Conservation (phyloP, 495 filamentous ascomycete species). For the Neurospora pannonica region DNA sequence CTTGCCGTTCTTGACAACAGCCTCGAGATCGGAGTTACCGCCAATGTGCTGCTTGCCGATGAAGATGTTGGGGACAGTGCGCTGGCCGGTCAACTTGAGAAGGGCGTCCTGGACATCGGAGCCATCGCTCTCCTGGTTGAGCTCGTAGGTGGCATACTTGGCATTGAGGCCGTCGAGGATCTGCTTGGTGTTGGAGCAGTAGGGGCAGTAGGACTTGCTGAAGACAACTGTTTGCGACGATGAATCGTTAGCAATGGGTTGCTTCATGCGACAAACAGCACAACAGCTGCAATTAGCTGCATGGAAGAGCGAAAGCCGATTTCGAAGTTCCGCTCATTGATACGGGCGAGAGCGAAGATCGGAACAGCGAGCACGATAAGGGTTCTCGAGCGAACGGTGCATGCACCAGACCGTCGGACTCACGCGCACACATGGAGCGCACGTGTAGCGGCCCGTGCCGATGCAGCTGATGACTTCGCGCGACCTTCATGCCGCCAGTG, state of each 20-base stretch:
- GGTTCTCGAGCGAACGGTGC: not conserved
- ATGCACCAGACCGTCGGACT: not conserved
- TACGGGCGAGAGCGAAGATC: not conserved
- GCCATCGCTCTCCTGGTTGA: conserved; percentile 81
- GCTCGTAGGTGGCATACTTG: conserved; percentile 66
- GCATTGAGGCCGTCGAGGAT: conserved; percentile 60
- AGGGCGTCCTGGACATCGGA: conserved; percentile 76
- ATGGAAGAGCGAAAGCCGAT: not conserved
- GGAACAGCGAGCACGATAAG: not conserved
- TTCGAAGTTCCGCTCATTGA: not conserved
- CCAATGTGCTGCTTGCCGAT: conserved; percentile 87
- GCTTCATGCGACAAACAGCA: not conserved
- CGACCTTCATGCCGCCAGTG: not conserved
- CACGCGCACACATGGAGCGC: not conserved
- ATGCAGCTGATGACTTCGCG: not conserved
- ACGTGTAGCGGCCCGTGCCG: not conserved
- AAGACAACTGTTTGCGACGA: conserved; percentile 59
- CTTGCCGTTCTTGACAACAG: conserved; percentile 24
- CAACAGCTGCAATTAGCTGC: not conserved
- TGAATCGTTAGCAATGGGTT: not conserved
- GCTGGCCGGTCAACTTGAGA: conserved; percentile 66
- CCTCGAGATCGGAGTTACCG: conserved; percentile 90
- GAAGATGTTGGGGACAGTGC: conserved; percentile 91
- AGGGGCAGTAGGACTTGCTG: conserved; percentile 95
- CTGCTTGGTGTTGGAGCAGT: conserved; percentile 72